Percentiles rank a stretch among this genome's conserved stretches.
phyloP scores from a whole-genome alignment of 2,329 filamentous ascomycete genomes.

The Apiospora phragmitis region DNA sequence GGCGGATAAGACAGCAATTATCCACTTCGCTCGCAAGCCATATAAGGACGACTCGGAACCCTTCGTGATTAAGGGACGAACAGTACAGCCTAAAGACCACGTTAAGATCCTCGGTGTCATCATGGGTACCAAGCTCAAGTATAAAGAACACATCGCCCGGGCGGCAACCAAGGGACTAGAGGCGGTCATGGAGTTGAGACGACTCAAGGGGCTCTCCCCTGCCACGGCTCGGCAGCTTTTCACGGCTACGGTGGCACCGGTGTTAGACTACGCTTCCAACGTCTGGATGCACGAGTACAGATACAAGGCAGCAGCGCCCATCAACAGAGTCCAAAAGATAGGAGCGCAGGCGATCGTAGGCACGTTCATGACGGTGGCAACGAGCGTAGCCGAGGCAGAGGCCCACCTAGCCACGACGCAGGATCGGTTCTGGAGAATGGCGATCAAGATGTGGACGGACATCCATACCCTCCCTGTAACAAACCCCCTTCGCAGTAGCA shows the following conservation, averaged over 20 bases:
- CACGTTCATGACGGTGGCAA: background rate
- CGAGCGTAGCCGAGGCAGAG: background rate
- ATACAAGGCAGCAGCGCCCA: too few species aligned
- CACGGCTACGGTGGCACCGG: background rate
- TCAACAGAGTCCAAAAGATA: background rate
- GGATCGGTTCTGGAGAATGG: too few species aligned
- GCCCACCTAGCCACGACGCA: background rate
- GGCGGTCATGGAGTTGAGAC: background rate
- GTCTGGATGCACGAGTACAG: background rate
- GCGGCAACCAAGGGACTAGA: constrained; percentile 9
- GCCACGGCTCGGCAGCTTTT: constrained; percentile 2
- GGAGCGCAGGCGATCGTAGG: background rate
- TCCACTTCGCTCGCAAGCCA: constrained; percentile 12
- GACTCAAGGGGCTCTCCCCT: background rate
- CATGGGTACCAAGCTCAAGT: constrained; percentile 22
- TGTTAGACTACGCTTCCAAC: constrained; percentile 2
- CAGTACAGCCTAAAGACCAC: background rate
- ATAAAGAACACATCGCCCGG: constrained; percentile 17
- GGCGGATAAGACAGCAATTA: constrained; percentile 26
- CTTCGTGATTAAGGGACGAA: background rate
- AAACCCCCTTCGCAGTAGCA: too few species aligned
- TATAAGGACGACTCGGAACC: background rate
- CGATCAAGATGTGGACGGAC: too few species aligned
- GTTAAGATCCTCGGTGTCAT: constrained; percentile 23
- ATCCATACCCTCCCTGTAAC: too few species aligned